Conservation (phyloP, 495 filamentous ascomycete genomes). For the Pseudotulostoma volvatum region DNA sequence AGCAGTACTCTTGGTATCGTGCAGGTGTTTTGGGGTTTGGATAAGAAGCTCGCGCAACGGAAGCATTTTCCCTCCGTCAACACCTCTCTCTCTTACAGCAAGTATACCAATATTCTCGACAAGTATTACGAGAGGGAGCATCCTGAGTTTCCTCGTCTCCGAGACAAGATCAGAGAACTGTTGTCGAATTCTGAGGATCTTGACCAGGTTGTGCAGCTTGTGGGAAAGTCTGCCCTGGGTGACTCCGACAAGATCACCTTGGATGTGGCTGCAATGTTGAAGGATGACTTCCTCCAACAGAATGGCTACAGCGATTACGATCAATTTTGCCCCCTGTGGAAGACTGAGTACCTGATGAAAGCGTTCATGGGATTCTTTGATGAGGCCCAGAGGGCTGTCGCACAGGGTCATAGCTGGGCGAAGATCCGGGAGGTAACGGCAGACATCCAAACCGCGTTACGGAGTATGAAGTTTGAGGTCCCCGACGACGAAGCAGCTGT, state of each 20-base stretch:
- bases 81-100: slow-evolving; percentile 89
- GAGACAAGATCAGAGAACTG: slow-evolving; percentile 83
- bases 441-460: slow-evolving; percentile 66
- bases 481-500: slow-evolving; percentile 60
- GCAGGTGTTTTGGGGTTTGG: slow-evolving; percentile 98
- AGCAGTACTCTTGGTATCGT: slow-evolving; percentile 90
- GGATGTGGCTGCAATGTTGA: slow-evolving; percentile 78
- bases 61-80: slow-evolving; percentile 99
- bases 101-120: slow-evolving; percentile 77
- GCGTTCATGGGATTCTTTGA: slow-evolving; percentile 95
- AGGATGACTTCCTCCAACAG: slow-evolving; percentile 98
- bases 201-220: slow-evolving; percentile 96
- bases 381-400: slow-evolving; percentile 87
- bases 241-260: slow-evolving; percentile 98
- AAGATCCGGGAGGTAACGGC: slow-evolving; percentile 83
- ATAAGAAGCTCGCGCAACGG: slow-evolving; percentile 97
- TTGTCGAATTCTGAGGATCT: slow-evolving; percentile 90
- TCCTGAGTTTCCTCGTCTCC: slow-evolving; percentile 83
- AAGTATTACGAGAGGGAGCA: slow-evolving; percentile 84
- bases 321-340: slow-evolving; percentile 98
- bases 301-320: slow-evolving; percentile 99
- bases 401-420: slow-evolving; percentile 74
- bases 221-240: slow-evolving; percentile 90
- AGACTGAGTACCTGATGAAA: slow-evolving; percentile 99
- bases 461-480: slow-evolving; percentile 93